Base-by-base conservation (phyloP, 345 rosid genomes). In the Lepidium aucheri region DNA sequence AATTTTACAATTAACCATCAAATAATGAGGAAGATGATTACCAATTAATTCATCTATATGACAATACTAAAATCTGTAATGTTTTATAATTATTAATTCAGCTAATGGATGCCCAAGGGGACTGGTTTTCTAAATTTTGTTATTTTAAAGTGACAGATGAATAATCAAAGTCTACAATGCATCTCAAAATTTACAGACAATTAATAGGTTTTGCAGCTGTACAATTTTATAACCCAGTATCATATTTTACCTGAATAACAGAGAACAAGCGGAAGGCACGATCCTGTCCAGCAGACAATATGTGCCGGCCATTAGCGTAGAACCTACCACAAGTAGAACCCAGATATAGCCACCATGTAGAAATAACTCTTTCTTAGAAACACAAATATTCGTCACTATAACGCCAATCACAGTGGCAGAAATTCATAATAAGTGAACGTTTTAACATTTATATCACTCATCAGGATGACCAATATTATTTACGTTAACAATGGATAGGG, bases 261-360 rank as follows among this genome's bases (percentile, higher is more conserved):
- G 99, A 94, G 80, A 94, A 94, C 62, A 94, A 85, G 33, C 91
- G 97, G 67, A 94, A 94, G 18, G 96, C 96, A 35, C 99, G 95
- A 78, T 94, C 99, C 77, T 85, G 97, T 66, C 99, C 97, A 72
- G 96, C 99, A 72, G 97, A 94, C 53, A 94, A 78, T 72, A 94
- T 88, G 72, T 94, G 99, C 53, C 97, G 86, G 51, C 99, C 99
- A 82, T 94, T 90, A 53, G 96, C 86, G 79, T 90, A 94, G 79
- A 86, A 94, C 81, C 99, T 94, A 84, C n/a, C 65, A 67, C 42
- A 64, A 43, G 50, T 3, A 39, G 34, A 74, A 66, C 41, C n/a
- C 43, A 69, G 10, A 41, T 32, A 39, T 17, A 41, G 11, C 52
- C 45, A 55, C 12, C 20, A 11, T 42, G 10, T 45, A 24, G 9